Evolutionary conservation across 352 stramenopile species (phyloP), one percentile per base, ranked within the genome.

Genomic region (Globisporangium okanoganense): DNA sequence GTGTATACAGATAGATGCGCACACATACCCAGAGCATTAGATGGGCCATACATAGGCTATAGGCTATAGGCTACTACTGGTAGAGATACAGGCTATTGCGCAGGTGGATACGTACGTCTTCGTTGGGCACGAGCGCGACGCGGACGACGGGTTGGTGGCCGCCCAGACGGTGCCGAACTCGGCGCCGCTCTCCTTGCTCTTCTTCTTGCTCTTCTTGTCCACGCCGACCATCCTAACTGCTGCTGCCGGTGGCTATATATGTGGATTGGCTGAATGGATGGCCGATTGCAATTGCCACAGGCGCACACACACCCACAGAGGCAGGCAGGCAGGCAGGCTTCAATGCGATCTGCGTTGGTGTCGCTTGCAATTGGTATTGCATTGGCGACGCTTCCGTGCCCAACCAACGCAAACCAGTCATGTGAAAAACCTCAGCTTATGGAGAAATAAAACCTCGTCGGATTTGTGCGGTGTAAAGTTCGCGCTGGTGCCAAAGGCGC

Each of bases 131-230:
- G 82, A 94, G 58, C 84, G 82, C 58, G 86, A 77, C 45, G 74
- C 67, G 8, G 82, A 92, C 58, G 82, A 92, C 67, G 86, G 86
- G 60, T 94, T 95, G 3, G 86, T 95, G 50, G 82, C 68, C 20
- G 84, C 79, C 86, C 86, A 95, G 16, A 82, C 67, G n/a, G 65
- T 87, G 51, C 76, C 82, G 55, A 83, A 84, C 18, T 62, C 68
- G 25, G 40, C 38, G 41, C 35, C 52, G 12, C 78, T 68, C 31
- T 61, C 63, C 51, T 69, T 79, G 53, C 22, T 65, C 62, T 78
- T 73, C 67, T 78, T 87, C 64, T 79, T 84, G 57, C 54, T 69
- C 72, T 79, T 84, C 63, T 87, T 74, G 41, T 66, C 67, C 49
- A 80, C 82, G 64, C 51, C 60, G 41, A 31, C 48, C 43, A 62